Conservation (phyloP, 2,329 filamentous ascomycete species). For the Xylaria sp. region DNA sequence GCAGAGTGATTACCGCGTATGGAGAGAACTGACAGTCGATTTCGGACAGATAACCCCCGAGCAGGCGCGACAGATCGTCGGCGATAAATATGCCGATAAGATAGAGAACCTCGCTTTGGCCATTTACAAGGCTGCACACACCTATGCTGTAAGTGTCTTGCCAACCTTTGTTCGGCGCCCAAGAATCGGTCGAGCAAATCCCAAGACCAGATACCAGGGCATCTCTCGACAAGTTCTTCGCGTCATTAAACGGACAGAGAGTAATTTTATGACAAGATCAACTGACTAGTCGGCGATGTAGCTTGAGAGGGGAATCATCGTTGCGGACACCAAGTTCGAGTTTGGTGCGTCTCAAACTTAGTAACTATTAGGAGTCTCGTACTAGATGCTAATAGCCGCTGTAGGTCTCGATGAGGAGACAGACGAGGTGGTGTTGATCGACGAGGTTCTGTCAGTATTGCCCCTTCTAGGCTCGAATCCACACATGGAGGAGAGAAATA, state of each 20-base stretch:
- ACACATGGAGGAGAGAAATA: background rate
- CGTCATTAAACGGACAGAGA: background rate
- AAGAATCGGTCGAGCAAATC: background rate
- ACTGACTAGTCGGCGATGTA: slow-evolving; percentile 12
- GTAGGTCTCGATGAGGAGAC: slow-evolving; percentile 65
- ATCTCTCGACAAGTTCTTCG: background rate
- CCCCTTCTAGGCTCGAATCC: background rate
- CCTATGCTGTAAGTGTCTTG: slow-evolving; percentile 63
- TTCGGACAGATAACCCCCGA: slow-evolving; percentile 69
- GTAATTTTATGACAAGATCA: too few relatives aligned
- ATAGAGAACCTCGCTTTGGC: slow-evolving; percentile 73
- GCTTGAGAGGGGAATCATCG: slow-evolving; percentile 73
- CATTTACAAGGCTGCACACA: slow-evolving; percentile 71
- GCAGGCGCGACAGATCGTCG: slow-evolving; percentile 70
- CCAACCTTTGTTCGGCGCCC: background rate
- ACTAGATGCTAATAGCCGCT: slow-evolving; percentile 12
- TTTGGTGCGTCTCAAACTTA: slow-evolving; percentile 33
- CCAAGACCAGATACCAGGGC: background rate
- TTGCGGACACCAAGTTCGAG: slow-evolving; percentile 70
- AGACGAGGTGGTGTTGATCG: slow-evolving; percentile 77
- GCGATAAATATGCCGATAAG: slow-evolving; percentile 69
- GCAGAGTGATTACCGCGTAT: background rate
- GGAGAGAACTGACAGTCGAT: slow-evolving; percentile 1
- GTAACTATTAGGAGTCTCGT: background rate
- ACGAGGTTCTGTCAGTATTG: slow-evolving; percentile 73